Percentiles rank a stretch among this genome's conserved stretches.
Evolutionary conservation across 768 basidiomycete species (phyloP).

Genomic region (Tricholoma bakamatsutake): DNA sequence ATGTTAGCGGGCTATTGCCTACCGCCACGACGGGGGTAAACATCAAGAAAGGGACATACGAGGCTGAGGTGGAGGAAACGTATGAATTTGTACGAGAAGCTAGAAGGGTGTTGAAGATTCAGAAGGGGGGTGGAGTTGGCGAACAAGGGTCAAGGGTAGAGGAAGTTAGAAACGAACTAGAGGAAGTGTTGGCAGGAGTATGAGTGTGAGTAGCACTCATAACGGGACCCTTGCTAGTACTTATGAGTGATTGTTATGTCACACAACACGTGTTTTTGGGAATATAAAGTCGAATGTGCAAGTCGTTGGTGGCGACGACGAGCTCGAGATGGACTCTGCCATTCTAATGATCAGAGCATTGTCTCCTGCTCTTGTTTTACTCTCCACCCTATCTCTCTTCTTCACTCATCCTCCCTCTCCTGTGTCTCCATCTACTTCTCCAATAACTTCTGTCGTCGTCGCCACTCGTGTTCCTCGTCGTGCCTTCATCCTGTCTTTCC

Average conservation of each 20-base stretch:
- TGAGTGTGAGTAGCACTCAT: too few species aligned
- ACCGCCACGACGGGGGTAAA: conserved; percentile 5
- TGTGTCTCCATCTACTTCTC: conserved; percentile 37
- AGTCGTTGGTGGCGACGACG: conserved; percentile 18
- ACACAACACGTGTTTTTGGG: conserved; percentile 19
- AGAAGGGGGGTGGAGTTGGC: conserved; percentile 29
- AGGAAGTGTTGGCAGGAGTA: conserved; percentile 41
- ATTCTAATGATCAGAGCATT: conserved; percentile 51
- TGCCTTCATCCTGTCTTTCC: conserved; percentile 62
- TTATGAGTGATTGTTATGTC: conserved; percentile 7
- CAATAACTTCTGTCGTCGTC: conserved; percentile 76
- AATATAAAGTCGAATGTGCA: conserved; percentile 17
- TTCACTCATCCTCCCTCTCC: conserved; percentile 41
- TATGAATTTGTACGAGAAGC: conserved; percentile 55
- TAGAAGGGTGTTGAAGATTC: conserved; percentile 49
- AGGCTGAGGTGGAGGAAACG: conserved; percentile 44
- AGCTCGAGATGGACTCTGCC: conserved; percentile 14
- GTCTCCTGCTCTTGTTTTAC: conserved; percentile 61
- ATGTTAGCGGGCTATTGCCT: conserved; percentile 25
- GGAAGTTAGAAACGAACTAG: conserved; percentile 45
- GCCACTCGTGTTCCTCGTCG: conserved; percentile 69
- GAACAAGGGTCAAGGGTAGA: conserved; percentile 50
- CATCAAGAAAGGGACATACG: conserved; percentile 17
- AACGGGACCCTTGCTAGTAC: too few species aligned
- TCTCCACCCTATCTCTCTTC: conserved; percentile 57